Evolutionary conservation across 176 grass and related monocot genomes (phyloP), one percentile per base, ranked within the genome.

Genomic region (Otatea glauca): DNA sequence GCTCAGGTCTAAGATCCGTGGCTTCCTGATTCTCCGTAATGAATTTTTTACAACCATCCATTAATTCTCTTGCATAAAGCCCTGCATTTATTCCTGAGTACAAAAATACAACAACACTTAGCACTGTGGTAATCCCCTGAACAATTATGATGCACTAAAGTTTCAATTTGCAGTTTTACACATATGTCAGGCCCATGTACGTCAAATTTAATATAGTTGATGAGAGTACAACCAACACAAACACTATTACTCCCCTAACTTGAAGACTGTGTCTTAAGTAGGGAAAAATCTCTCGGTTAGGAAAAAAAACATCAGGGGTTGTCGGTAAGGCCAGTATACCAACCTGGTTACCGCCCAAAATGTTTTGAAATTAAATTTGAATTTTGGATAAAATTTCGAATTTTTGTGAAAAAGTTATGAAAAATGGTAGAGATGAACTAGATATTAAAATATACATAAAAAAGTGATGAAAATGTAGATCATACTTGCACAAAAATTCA

Each of bases 61-160:
- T 98, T 29, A 98, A 68, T 84, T 98, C 92, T 80, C 85, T 82
- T 63, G 93, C 92, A 88, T 98, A 95, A 35, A 95, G 79, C 25
- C 93, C 92, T 13, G 91, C 96, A 68, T 95, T 95, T 56, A 94
- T 97, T 77, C 95, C 92, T 97, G 75, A 58, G 23, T 45, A 78
- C 75, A 62, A 43, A 72, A 78, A 15, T 82, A 72, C 38, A 76
- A 18, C 20, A 69, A 61, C 10, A 86, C 45, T 44, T 41, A 20
- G 9, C 58, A 54, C n/a, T n/a, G 21, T n/a, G 21, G 10, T n/a
- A 53, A 65, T 25, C 18, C 18, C 20, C 59, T 37, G 61, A 75
- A 75, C 63, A 66, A 50, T 21, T 49, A 67, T 54, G 12, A 81
- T 24, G 21, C 29, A 56, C 32, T 25, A 12, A 49, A 5, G 14